These are phyloP conservation scores for Pyricularia sp. DNA, from an alignment of 2,329 filamentous ascomycete species.

Conservation along the genomic window DNA sequence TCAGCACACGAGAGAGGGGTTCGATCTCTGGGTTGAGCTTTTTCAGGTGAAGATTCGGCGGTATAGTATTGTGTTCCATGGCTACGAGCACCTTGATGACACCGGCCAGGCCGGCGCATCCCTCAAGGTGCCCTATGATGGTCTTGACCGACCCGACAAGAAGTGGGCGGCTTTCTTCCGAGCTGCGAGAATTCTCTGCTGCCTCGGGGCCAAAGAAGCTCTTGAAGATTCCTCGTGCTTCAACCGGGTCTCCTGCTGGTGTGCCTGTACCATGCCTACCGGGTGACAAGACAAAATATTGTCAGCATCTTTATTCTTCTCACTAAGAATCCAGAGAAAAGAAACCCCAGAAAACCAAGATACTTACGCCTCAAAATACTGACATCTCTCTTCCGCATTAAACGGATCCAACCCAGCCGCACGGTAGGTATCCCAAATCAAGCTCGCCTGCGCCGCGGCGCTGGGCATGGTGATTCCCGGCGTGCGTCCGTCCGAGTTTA, in stretches of 20 bases:
- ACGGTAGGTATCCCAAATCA: constrained; percentile 35
- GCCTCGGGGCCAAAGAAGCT: constrained; percentile 16
- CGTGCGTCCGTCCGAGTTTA: constrained; percentile 41
- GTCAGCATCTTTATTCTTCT: too few species aligned
- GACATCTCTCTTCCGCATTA: constrained; percentile 23
- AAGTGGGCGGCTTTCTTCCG: too few species aligned
- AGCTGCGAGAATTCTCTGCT: neutral
- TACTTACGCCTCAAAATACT: constrained; percentile 26
- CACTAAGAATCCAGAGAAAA: too few species aligned
- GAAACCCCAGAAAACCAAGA: too few species aligned
- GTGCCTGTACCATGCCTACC: constrained; percentile 26
- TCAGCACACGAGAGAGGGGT: constrained; percentile 14
- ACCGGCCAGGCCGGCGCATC: constrained; percentile 37
- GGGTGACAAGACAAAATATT: neutral
- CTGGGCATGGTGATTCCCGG: constrained; percentile 46
- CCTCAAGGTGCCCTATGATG: constrained; percentile 39
- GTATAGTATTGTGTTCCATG: constrained; percentile 20
- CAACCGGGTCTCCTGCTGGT: constrained; percentile 31
- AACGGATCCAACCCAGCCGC: constrained; percentile 27
- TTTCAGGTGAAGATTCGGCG: constrained; percentile 18
- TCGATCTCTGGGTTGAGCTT: constrained; percentile 17
- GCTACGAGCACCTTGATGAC: constrained; percentile 32
- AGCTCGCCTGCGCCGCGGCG: constrained; percentile 27
- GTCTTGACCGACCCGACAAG: constrained; percentile 21
- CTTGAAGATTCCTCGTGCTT: constrained; percentile 30